Percentiles rank a stretch among this genome's conserved stretches.
These are phyloP conservation scores for Candida sanyaensis DNA, from an alignment of 1,139 yeast genomes.

Conservation along the genomic window DNA sequence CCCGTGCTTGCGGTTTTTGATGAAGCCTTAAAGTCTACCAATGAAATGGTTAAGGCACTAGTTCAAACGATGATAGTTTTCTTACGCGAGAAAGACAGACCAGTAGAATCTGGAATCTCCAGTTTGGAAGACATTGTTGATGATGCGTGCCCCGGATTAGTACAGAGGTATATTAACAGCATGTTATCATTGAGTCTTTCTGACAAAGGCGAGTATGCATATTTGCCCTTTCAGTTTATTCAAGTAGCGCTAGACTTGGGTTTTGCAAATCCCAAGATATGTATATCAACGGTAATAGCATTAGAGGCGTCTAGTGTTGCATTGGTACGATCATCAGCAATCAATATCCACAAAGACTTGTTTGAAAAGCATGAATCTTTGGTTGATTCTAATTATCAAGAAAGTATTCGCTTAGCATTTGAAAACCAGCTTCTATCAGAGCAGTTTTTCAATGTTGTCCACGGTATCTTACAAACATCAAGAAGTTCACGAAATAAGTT, in stretches of 20 bases:
- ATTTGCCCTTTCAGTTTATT: conserved; percentile 54
- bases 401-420: conserved; percentile 62
- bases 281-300: conserved; percentile 71
- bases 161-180: conserved; percentile 57
- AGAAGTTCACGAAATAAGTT: conserved; percentile 51
- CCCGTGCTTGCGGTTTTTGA: conserved; percentile 58
- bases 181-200: conserved; percentile 52
- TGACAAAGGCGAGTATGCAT: conserved; percentile 45
- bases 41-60: conserved; percentile 39
- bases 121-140: conserved; percentile 37
- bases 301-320: conserved; percentile 55
- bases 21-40: conserved; percentile 38
- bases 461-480: conserved; percentile 37
- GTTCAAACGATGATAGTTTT: conserved; percentile 59
- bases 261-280: conserved; percentile 69
- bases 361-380: conserved; percentile 71
- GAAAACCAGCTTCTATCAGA: conserved; percentile 36
- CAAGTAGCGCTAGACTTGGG: conserved; percentile 62
- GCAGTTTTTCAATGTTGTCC: conserved; percentile 31
- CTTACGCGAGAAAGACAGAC: conserved; percentile 46
- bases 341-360: conserved; percentile 53
- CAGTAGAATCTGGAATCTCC: neutral
- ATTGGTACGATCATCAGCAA: conserved; percentile 49
- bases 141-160: conserved; percentile 71
- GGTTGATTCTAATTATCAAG: conserved; percentile 62